Base-by-base conservation (phyloP, 2,329 filamentous ascomycete species). In the Botrytis hyacinthi region DNA sequence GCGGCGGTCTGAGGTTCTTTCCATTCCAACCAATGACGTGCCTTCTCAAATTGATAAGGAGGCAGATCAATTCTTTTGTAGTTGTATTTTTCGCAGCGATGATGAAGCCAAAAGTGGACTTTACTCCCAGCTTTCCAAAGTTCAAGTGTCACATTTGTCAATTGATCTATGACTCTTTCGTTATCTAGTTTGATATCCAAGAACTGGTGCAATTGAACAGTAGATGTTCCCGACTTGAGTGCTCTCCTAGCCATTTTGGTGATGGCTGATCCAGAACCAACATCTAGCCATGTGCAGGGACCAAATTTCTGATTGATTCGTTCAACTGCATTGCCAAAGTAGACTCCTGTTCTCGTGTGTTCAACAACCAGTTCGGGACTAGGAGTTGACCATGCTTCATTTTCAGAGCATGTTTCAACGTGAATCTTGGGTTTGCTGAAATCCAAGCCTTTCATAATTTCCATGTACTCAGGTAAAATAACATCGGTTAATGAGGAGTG, bases 21-120 rank as follows among this genome's bases (percentile, higher is more conserved):
- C 59, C 59, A 60, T 37, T 60, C n/a, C 10, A 70, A 40, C 67
- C 51, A 70, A 59, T 70, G 67, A 29, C 40, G 32, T 16, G 22
- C 35, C 16, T 32, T 40, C 12, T 70, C 51, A 37, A 70, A 70
- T 54, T 70, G 67, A 12, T 70, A 70, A 18, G 51, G 67, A 22
- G 67, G 67, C 7, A 70, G 9, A n/a, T 73, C 51, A 2, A 80
- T 3, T 5, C 57, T 65, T 3, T 61, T 61, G 54, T 78, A 81
- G 0, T 76, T 69, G 2, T n/a, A 18, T 48, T 68, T 76, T 70
- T 54, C 48, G 26, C 48, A 54, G 14, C 26, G 48, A 16, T 54
- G 48, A n/a, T 54, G 48, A n/a, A 54, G 48, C 48, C 48, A 54
- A 54, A 54, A 54, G 26, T 54, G 48, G 12, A 14, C 48, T n/a